Evolutionary conservation across 2,329 filamentous ascomycete species (phyloP).

Genomic region (Pyrenophora tritici-repentis): DNA sequence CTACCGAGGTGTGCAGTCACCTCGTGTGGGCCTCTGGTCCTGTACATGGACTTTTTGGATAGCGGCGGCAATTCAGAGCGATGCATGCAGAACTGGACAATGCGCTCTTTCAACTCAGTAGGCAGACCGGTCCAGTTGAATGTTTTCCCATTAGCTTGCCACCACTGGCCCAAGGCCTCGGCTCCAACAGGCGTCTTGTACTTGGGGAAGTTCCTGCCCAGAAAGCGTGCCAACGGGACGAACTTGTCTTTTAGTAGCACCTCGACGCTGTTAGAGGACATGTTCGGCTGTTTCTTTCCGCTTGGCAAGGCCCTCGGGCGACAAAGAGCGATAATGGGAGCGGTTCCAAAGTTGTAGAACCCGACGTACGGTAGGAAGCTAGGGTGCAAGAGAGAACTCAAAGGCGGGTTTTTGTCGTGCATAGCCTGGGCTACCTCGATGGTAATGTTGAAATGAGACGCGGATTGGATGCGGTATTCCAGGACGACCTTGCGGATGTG

Average conservation of each 20-base stretch:
- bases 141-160: slow-evolving; percentile 26
- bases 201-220: slow-evolving; percentile 10
- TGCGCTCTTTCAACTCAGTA: slow-evolving; percentile 33
- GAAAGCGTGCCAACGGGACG: slow-evolving; percentile 10
- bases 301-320: neutral
- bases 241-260: neutral
- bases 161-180: slow-evolving; percentile 23
- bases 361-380: slow-evolving; percentile 6
- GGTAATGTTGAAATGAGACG: slow-evolving; percentile 2
- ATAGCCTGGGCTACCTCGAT: slow-evolving; percentile 11
- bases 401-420: neutral
- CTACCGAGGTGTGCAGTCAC: slow-evolving; percentile 20
- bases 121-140: slow-evolving; percentile 35
- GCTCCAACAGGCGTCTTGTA: neutral
- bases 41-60: neutral
- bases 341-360: slow-evolving; percentile 9
- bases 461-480: slow-evolving; percentile 13
- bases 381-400: neutral
- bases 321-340: slow-evolving; percentile 3
- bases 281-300: neutral
- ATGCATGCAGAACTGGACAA: slow-evolving; percentile 28
- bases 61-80: neutral
- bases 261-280: neutral
- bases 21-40: slow-evolving; percentile 14
- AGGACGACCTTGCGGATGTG: slow-evolving; percentile 7